Percentiles rank a stretch among this genome's conserved stretches.
These are phyloP conservation scores for Quambalaria eucalypti DNA, from an alignment of 1,284 basidiomycete species.

Conservation along the genomic window DNA sequence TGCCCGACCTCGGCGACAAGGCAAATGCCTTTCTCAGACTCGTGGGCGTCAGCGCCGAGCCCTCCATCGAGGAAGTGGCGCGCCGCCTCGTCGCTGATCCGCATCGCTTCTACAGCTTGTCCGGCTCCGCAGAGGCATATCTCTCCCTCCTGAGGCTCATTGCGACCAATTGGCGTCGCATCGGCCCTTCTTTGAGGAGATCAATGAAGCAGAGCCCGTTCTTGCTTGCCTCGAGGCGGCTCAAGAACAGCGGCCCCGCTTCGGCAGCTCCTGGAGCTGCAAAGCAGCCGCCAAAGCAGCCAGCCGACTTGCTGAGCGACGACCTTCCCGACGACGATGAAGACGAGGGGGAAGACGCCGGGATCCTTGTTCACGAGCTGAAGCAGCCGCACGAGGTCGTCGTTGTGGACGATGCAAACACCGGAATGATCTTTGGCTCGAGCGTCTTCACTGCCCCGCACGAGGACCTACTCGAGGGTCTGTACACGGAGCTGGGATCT, in stretches of 20 bases:
- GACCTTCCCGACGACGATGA: conserved; percentile 18
- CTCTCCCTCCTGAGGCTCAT: conserved; percentile 71
- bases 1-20: conserved; percentile 68
- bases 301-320: conserved; percentile 6
- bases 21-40: conserved; percentile 73
- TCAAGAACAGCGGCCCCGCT: conserved; percentile 10
- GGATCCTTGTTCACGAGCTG: conserved; percentile 40
- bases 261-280: background rate
- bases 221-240: conserved; percentile 63
- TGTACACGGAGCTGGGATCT: conserved; percentile 53
- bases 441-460: conserved; percentile 67
- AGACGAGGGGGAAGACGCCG: conserved; percentile 39
- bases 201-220: conserved; percentile 65
- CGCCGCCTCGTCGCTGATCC: conserved; percentile 50
- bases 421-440: conserved; percentile 44
- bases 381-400: conserved; percentile 41
- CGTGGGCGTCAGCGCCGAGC: conserved; percentile 80
- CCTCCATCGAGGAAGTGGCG: conserved; percentile 66
- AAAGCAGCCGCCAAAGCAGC: conserved; percentile 1
- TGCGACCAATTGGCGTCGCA: conserved; percentile 62
- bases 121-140: conserved; percentile 60
- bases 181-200: conserved; percentile 56
- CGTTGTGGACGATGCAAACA: conserved; percentile 45
- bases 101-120: conserved; percentile 60
- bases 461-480: conserved; percentile 67